These are phyloP conservation scores for Ustilago bromivora DNA, from an alignment of 1,284 basidiomycete genomes.

Conservation along the genomic window DNA sequence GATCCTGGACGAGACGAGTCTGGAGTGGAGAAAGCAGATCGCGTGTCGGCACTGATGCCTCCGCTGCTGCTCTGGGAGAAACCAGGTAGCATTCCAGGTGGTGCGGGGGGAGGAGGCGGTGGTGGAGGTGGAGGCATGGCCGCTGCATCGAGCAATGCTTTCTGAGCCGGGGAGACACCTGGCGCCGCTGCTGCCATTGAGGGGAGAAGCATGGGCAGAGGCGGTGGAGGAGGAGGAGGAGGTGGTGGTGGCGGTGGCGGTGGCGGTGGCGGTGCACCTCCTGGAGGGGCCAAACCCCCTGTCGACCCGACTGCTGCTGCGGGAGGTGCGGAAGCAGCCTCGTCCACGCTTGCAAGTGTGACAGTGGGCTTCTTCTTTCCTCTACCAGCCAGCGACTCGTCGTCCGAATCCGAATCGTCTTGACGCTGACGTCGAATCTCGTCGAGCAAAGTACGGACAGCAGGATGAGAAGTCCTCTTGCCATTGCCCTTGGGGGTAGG, in stretches of 20 bases:
- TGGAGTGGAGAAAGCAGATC: conserved; percentile 52
- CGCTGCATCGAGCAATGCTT: conserved; percentile 33
- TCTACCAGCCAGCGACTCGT: conserved; percentile 39
- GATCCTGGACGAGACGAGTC: conserved; percentile 55
- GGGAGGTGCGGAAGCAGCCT: conserved; percentile 27
- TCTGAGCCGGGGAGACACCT: conserved; percentile 15
- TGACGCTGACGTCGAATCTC: conserved; percentile 58
- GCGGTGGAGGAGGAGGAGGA: conserved; percentile 47
- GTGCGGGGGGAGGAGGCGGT: conserved; percentile 47
- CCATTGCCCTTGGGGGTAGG: conserved; percentile 11
- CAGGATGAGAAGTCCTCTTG: conserved; percentile 48
- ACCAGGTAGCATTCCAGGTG: conserved; percentile 36
- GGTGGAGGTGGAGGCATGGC: conserved; percentile 56
- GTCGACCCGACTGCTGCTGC: neutral
- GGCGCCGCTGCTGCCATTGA: conserved; percentile 30
- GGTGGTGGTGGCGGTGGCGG: conserved; percentile 33
- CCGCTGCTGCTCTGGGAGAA: conserved; percentile 23
- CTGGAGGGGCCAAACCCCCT: conserved; percentile 18
- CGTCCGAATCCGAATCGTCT: conserved; percentile 53
- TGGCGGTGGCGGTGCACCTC: conserved; percentile 17
- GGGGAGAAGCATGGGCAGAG: conserved; percentile 29
- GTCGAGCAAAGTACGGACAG: conserved; percentile 54
- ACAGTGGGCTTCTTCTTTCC: conserved; percentile 39
- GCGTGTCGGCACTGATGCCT: conserved; percentile 26
- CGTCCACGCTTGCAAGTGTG: conserved; percentile 22